These are phyloP conservation scores for Podospora comata DNA, from an alignment of 495 filamentous ascomycete species.

Conservation along the genomic window DNA sequence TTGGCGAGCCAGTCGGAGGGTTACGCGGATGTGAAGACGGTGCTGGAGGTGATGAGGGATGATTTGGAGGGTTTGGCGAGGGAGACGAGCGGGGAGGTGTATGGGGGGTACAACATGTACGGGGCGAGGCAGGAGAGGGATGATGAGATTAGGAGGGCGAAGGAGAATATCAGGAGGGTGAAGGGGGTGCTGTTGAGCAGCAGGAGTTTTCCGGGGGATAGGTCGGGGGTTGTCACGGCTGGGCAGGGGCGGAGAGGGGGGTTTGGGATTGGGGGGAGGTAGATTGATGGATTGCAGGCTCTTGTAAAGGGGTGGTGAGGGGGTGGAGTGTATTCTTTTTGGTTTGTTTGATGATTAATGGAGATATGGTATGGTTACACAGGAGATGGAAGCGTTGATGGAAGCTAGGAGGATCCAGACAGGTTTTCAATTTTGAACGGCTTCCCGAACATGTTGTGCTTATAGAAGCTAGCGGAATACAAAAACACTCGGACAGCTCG, in stretches of 20 bases:
- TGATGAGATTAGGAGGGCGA: conserved; percentile 74
- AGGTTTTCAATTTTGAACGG: background rate
- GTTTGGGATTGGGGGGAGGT: background rate
- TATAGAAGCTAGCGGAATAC: background rate
- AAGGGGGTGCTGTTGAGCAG: conserved; percentile 90
- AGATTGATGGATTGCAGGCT: background rate
- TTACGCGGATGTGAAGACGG: conserved; percentile 36
- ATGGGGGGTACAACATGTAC: conserved; percentile 36
- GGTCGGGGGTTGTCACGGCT: background rate
- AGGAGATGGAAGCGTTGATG: background rate
- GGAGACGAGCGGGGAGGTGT: conserved; percentile 19
- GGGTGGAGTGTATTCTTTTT: background rate
- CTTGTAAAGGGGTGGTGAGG: background rate
- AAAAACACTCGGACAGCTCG: background rate
- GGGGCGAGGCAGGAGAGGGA: conserved; percentile 53
- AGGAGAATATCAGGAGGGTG: conserved; percentile 82
- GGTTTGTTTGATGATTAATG: background rate
- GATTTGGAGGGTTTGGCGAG: conserved; percentile 46
- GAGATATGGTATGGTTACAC: background rate
- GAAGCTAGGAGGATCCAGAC: background rate
- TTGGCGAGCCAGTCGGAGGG: conserved; percentile 40
- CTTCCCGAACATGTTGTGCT: background rate
- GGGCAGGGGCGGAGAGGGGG: no score
- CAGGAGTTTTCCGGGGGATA: conserved; percentile 52
- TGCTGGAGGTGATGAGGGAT: conserved; percentile 48